Conservation (phyloP, 306 rosid species). For the Lathyrus oleraceus region DNA sequence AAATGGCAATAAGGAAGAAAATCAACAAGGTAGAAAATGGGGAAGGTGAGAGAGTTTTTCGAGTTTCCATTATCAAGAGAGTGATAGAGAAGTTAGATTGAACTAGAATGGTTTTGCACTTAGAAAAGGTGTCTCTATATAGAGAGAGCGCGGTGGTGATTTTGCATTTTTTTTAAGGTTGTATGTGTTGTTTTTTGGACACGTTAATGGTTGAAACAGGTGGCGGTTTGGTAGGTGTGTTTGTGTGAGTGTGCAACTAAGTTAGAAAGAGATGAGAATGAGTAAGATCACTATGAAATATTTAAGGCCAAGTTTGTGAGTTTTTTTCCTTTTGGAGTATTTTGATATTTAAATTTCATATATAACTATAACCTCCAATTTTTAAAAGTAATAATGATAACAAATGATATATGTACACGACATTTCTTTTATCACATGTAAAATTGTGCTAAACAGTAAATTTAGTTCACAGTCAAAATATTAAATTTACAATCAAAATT, state of each 20-base stretch:
- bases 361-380: background rate
- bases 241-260: constrained; percentile 8
- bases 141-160: constrained; percentile 22
- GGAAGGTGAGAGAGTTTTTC: constrained; percentile 9
- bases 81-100: background rate
- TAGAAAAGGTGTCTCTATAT: constrained; percentile 38
- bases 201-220: constrained; percentile 49
- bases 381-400: background rate
- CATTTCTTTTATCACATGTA: no score
- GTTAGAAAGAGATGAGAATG: constrained; percentile 12
- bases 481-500: no score
- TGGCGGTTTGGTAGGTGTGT: constrained; percentile 45
- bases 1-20: constrained; percentile 27
- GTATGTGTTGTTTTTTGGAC: constrained; percentile 54
- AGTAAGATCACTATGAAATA: constrained; percentile 28
- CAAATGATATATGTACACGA: no score
- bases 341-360: background rate
- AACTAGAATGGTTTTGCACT: constrained; percentile 23
- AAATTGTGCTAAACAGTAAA: no score
- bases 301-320: background rate
- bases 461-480: no score
- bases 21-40: constrained; percentile 33
- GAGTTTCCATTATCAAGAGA: constrained; percentile 27
- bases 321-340: background rate
- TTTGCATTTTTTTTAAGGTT: constrained; percentile 12